Evolutionary conservation across 2,329 filamentous ascomycete genomes (phyloP), one percentile per base, ranked within the genome.

Genomic region (Geoglossum cookeanum): DNA sequence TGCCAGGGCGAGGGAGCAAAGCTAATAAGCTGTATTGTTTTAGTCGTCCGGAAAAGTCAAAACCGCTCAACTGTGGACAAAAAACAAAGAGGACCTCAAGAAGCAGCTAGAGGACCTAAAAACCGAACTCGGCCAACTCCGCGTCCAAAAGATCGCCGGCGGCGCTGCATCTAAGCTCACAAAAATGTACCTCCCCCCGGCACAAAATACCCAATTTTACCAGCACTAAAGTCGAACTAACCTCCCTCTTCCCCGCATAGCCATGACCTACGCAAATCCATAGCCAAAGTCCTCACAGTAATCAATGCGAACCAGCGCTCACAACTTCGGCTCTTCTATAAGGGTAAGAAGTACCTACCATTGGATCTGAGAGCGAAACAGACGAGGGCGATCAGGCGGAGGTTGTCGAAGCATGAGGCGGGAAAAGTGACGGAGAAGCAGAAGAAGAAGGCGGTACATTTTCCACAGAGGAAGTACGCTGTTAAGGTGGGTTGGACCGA

Each of bases 261-360:
- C 78, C 88, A 95, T 80, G 94, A 98, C 75, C 81, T 98, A 74
- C 90, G 92, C 81, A 98, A 98, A 83, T 95, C 90, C 65, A 96
- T 98, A 76, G 94, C 92, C 71, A 90, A 91, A 72, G 87, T 96
- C 76, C 84, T 98, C 69, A 98, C 92, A 75, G 82, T 98, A 79
- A 95, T 98, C 84, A 98, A 97, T 83, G 85, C 89, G 77, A 97
- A 94, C 83, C 92, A 98, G 81, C 86, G 94, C 74, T 80, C 88
- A 66, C 90, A 97, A 79, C 88, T 98, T 70, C 89, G 90, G 69
- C 81, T 97, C 66, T 97, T 97, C 86, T 98, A 98, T 84, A 94
- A 95, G 83, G 86, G 85, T 84, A 97, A 97, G 87, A 97, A 96
- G 82, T 96, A 96, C 83, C 78, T 89, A 64, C 92, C 92, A 64